A percentile compares a stretch with the other conserved stretches of the same genome.
These are phyloP conservation scores for Filobasidium wieringae DNA, from an alignment of 768 basidiomycete genomes.

Conservation along the genomic window DNA sequence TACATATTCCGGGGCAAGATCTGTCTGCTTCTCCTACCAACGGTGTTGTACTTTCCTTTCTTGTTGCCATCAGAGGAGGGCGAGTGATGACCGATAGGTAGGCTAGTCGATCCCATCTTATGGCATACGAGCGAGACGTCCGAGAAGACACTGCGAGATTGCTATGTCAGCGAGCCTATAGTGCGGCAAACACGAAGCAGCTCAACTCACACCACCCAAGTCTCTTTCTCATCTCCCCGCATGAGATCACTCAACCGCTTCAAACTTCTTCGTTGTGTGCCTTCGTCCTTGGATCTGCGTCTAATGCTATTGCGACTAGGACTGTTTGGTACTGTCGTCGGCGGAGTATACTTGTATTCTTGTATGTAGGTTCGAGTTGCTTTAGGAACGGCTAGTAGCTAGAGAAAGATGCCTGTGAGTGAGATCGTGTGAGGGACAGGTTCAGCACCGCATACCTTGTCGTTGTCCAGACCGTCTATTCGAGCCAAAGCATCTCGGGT, in stretches of 20 bases:
- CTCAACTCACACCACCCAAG: slow-evolving; percentile 63
- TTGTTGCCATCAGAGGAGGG: slow-evolving; percentile 18
- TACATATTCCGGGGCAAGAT: slow-evolving; percentile 82
- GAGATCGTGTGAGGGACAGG: not conserved
- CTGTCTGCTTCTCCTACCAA: slow-evolving; percentile 61
- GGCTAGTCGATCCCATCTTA: slow-evolving; percentile 68
- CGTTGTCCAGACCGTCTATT: slow-evolving; percentile 90
- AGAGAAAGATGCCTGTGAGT: not conserved
- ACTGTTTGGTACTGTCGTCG: not conserved
- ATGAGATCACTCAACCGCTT: slow-evolving; percentile 84
- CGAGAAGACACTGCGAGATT: slow-evolving; percentile 55
- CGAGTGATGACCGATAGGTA: slow-evolving; percentile 22
- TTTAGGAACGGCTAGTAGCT: slow-evolving; percentile 55
- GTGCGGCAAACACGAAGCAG: not conserved
- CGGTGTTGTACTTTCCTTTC: slow-evolving; percentile 41
- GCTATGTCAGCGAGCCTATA: not conserved
- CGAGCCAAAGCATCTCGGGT: slow-evolving; percentile 90
- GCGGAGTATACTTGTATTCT: slow-evolving; percentile 41
- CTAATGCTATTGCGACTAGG: slow-evolving; percentile 7
- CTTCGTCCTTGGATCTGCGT: slow-evolving; percentile 39
- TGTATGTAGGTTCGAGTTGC: slow-evolving; percentile 75
- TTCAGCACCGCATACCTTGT: slow-evolving; percentile 48
- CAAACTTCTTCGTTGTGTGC: slow-evolving; percentile 64
- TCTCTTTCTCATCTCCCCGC: slow-evolving; percentile 52
- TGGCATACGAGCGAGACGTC: slow-evolving; percentile 90